These are phyloP conservation scores for Amphirosellinia nigrospora DNA, from an alignment of 495 filamentous ascomycete genomes.

Conservation along the genomic window DNA sequence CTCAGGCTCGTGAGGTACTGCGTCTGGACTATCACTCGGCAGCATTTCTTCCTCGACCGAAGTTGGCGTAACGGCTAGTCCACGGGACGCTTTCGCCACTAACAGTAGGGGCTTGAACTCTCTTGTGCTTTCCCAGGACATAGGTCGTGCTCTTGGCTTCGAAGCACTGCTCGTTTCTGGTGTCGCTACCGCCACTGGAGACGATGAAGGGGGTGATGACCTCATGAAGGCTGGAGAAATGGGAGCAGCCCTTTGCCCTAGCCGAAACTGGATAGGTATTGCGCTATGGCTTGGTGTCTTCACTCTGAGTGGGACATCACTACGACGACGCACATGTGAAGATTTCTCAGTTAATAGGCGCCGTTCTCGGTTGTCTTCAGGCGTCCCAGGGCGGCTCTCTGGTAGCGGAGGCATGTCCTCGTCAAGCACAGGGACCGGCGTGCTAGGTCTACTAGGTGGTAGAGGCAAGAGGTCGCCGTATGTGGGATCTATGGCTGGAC, in stretches of 20 bases:
- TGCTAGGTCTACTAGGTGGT: constrained; percentile 57
- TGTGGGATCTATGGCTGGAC: constrained; percentile 62
- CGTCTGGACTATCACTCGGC: constrained; percentile 12
- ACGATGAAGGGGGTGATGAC: constrained; percentile 46
- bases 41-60: constrained; percentile 31
- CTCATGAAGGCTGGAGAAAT: constrained; percentile 47
- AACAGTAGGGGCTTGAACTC: constrained; percentile 59
- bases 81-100: constrained; percentile 44
- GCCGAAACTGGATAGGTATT: constrained; percentile 55
- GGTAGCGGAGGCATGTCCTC: constrained; percentile 54
- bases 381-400: constrained; percentile 57
- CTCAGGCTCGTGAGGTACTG: constrained; percentile 20
- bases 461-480: constrained; percentile 62
- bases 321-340: constrained; percentile 46
- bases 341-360: constrained; percentile 31
- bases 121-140: constrained; percentile 55
- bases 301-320: constrained; percentile 41
- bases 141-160: constrained; percentile 49
- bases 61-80: constrained; percentile 23
- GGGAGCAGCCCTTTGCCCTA: constrained; percentile 51
- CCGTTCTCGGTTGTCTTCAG: constrained; percentile 46
- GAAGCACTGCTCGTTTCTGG: constrained; percentile 38
- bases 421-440: constrained; percentile 44
- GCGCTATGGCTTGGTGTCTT: constrained; percentile 59
- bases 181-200: constrained; percentile 39